Evolutionary conservation across 202 grass and related monocot species (phyloP).

Genomic region (Carex sylvatica): DNA sequence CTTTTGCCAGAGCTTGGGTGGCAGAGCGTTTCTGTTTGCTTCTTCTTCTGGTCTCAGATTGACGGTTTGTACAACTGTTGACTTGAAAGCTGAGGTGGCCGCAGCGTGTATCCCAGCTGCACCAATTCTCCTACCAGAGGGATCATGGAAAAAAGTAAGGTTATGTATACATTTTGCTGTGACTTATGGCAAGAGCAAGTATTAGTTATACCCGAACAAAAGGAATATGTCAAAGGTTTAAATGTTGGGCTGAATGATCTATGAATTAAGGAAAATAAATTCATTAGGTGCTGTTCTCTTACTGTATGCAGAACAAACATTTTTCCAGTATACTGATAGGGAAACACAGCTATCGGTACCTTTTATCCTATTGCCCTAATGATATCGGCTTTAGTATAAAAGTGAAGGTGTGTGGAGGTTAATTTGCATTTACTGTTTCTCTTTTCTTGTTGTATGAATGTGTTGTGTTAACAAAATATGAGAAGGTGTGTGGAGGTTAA

Average conservation of each 20-base stretch:
- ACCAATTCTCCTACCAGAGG: constrained; percentile 85
- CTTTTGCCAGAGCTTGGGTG: not conserved
- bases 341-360: not conserved
- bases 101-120: constrained; percentile 57
- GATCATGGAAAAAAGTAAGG: constrained; percentile 78
- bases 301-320: not conserved
- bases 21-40: constrained; percentile 7
- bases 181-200: not conserved
- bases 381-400: not conserved
- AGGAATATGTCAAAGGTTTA: constrained; percentile 22
- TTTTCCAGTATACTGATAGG: not conserved
- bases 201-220: not conserved
- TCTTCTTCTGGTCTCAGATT: not conserved
- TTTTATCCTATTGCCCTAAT: not conserved
- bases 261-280: not conserved
- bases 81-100: constrained; percentile 5
- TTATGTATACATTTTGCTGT: not conserved
- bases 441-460: not conserved
- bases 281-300: not conserved
- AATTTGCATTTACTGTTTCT: not conserved
- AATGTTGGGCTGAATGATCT: not conserved
- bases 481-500: not conserved
- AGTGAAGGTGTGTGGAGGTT: not conserved
- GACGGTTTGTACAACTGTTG: not conserved
- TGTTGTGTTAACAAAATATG: not conserved